A percentile compares a stretch with the other conserved stretches of the same genome.
Conservation (phyloP, 495 filamentous ascomycete genomes). For the Articulospora tetracladia region DNA sequence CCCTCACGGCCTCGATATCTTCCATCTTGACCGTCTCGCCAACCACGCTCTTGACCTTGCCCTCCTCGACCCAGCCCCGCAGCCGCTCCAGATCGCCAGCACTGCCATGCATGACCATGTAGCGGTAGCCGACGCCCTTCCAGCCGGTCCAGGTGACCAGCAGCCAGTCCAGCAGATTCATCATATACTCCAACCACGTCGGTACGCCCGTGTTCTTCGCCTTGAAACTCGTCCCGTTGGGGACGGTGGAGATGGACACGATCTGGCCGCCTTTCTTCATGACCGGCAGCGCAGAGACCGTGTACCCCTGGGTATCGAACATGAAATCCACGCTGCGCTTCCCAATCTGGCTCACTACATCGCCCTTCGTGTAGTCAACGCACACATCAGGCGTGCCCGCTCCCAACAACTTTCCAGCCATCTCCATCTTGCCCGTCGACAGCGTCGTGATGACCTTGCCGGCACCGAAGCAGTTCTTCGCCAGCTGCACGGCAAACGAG, state of each 20-base stretch:
- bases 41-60: constrained; percentile 42
- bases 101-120: constrained; percentile 34
- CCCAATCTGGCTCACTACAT: constrained; percentile 37
- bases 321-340: constrained; percentile 47
- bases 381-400: constrained; percentile 24
- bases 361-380: constrained; percentile 45
- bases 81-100: constrained; percentile 40
- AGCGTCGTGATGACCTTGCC: constrained; percentile 48
- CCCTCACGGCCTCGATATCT: constrained; percentile 42
- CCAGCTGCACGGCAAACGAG: constrained; percentile 44
- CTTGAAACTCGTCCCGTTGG: constrained; percentile 32
- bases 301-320: constrained; percentile 43
- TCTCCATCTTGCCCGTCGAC: constrained; percentile 46
- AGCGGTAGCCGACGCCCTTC: constrained; percentile 37
- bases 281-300: constrained; percentile 32
- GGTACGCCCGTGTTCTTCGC: constrained; percentile 30
- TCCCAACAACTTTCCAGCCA: constrained; percentile 38
- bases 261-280: constrained; percentile 36
- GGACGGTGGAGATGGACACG: constrained; percentile 37
- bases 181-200: constrained; percentile 27
- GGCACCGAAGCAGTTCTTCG: constrained; percentile 49
- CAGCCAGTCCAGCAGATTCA: constrained; percentile 34
- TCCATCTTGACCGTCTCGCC: constrained; percentile 36
- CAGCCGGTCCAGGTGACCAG: constrained; percentile 23
- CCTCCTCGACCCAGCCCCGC: constrained; percentile 37